Base-by-base conservation (phyloP, 345 rosid genomes). In the Eutrema yunnanense region DNA sequence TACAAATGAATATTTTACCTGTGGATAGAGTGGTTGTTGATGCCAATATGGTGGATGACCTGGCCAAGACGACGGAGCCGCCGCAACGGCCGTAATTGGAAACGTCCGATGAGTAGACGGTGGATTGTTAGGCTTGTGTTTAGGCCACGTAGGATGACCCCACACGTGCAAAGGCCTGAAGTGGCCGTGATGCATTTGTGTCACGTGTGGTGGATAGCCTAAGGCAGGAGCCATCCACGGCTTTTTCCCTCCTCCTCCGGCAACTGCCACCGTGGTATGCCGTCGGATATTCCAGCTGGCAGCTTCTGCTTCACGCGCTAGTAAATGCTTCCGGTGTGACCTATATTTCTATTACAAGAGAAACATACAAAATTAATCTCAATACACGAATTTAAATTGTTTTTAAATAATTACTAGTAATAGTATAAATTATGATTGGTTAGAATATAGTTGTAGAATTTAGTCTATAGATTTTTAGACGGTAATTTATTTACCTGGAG, bases 111-210 rank as follows among this genome's bases (percentile, higher is more conserved):
- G 79, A 10, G 86, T 82, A 0, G 85, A 32, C 2, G 77, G 81
- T 1, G 78, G 68, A 73, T 48, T 86, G 10, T 75, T 32, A 13
- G 81, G 16, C 37, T 81, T 68, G 55, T 82, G 92, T 76, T 87
- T 89, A 40, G 99, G 96, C 97, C 99, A 89, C 11, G 81, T 72
- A 11, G 99, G 99, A 76, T 95, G 97, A 41, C 99, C 99, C 97
- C 96, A 95, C 0, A 92, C 99, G 47, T 90, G 90, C 62, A 90
- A 80, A 5, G 96, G 97, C 83, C 92, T 81, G 50, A 84, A 88
- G 59, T 76, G 86, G 51, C 71, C 74, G 42, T 81, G 80, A 29
- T 71, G 90, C 62, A 81, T 73, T 68, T 80, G 58, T 62, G 79
- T 16, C 80, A 80, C 67, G 0, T 86, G 71, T 48, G 71, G 91